Evolutionary conservation across 2,329 filamentous ascomycete species (phyloP), one percentile per base, ranked within the genome.

Genomic region (Dendrostoma leiphaemia): DNA sequence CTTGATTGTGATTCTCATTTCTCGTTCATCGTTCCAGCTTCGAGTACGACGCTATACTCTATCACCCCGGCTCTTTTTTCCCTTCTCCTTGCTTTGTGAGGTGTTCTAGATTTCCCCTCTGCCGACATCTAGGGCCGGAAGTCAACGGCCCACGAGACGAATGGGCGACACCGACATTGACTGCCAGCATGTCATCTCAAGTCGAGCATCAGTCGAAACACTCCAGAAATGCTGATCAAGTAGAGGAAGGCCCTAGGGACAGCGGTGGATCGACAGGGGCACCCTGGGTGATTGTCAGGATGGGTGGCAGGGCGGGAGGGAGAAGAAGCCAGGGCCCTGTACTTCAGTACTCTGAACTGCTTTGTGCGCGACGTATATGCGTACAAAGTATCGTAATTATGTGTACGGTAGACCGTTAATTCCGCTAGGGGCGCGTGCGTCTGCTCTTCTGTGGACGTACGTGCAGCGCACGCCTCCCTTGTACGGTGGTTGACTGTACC

Each of bases 121-220:
- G 15, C 21, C 21, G n/a, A n/a, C 9, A 6, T 21, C 15, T 35
- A 32, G 31, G 9, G n/a, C n/a, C 10, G 31, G 10, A 5, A 10
- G 31, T 32, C 31, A n/a, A 12, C 31, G 31, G 31, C 31, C 12
- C 10, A 12, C 31, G 31, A 15, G 12, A 7, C 9, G 4, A 15
- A 32, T 32, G n/a, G 10, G 10, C 4, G 13, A 7, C 21, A 12
- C 23, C 38, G 21, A 40, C 9, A 10, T 2, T 40, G 37, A 9
- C 37, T 40, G 17, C 2, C 48, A 34, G 28, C 44, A 19, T 2
- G 12, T 38, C 51, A 35, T 38, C 29, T 35, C 21, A 35, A 24
- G 29, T 31, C 28, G 13, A 15, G 34, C 5, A 15, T 40, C 54
- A 40, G 49, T 40, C 40, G 54, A 53, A 53, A 53, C 54, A 38